Conservation (phyloP, 805 yeast species). For the Lipomyces kockii region DNA sequence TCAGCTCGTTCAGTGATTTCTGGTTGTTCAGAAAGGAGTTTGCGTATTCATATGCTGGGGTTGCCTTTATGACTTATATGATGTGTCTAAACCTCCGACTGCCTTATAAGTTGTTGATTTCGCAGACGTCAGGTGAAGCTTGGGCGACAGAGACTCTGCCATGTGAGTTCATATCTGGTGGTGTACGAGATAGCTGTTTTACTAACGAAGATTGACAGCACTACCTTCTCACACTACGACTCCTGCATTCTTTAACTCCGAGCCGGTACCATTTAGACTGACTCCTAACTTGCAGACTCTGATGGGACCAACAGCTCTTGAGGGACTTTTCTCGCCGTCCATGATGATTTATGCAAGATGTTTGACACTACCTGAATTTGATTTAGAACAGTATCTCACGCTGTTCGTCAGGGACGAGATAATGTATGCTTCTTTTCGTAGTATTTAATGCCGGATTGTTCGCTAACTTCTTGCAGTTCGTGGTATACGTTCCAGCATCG, state of each 20-base stretch:
- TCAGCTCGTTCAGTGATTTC: constrained; percentile 84
- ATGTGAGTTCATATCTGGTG: constrained; percentile 54
- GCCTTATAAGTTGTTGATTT: constrained; percentile 89
- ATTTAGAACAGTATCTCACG: constrained; percentile 88
- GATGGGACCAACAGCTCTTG: constrained; percentile 92
- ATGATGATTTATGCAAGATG: constrained; percentile 86
- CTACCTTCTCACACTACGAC: constrained; percentile 56
- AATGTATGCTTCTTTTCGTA: constrained; percentile 44
- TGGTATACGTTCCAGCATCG: constrained; percentile 89
- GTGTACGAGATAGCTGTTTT: constrained; percentile 38
- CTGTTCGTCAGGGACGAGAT: constrained; percentile 95
- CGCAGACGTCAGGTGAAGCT: constrained; percentile 80
- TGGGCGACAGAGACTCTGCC: constrained; percentile 97
- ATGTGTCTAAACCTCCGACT: constrained; percentile 91
- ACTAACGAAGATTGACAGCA: constrained; percentile 25
- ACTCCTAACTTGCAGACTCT: constrained; percentile 94
- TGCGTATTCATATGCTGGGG: constrained; percentile 91
- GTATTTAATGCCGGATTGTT: neutral
- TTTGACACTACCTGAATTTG: constrained; percentile 87
- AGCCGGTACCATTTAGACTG: constrained; percentile 92
- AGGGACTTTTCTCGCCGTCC: constrained; percentile 86
- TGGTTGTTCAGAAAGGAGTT: constrained; percentile 97
- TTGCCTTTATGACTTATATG: constrained; percentile 90
- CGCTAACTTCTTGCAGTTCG: constrained; percentile 46
- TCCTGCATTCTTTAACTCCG: constrained; percentile 89